phyloP scores from a whole-genome alignment of 2,329 filamentous ascomycete genomes.

The Verticillium isaacii region DNA sequence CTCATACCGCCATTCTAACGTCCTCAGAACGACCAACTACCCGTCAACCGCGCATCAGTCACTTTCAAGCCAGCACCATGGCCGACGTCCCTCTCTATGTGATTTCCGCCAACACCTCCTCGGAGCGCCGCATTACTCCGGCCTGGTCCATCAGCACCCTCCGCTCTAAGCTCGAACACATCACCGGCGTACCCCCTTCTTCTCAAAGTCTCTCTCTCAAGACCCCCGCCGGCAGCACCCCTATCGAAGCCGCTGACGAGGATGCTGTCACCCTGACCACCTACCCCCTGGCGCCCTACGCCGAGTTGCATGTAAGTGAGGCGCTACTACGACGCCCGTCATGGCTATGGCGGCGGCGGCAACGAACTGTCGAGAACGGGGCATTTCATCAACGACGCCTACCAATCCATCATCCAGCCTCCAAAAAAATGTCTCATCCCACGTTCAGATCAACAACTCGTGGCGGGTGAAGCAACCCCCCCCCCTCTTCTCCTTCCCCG shows the following conservation, averaged over 20 bases:
- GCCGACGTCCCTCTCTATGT: conserved; percentile 73
- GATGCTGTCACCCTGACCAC: conserved; percentile 59
- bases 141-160: conserved; percentile 85
- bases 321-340: not conserved
- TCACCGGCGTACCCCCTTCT: conserved; percentile 84
- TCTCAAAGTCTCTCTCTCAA: conserved; percentile 73
- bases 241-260: conserved; percentile 68
- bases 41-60: not conserved
- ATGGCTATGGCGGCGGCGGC: not conserved
- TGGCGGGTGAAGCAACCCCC: not conserved
- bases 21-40: not conserved
- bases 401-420: conserved; percentile 6
- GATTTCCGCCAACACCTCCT: conserved; percentile 70
- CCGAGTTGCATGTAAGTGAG: conserved; percentile 71
- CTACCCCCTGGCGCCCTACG: conserved; percentile 68
- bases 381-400: conserved; percentile 12
- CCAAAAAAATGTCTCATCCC: conserved; percentile 12
- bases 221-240: conserved; percentile 53
- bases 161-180: conserved; percentile 82
- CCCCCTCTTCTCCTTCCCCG: not conserved
- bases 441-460: not conserved
- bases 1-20: not conserved
- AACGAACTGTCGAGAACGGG: conserved; percentile 4
- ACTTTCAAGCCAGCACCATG: conserved; percentile 33
- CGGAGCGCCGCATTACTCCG: conserved; percentile 87